A percentile compares a stretch with the other conserved stretches of the same genome.
These are phyloP conservation scores for Selenicereus undatus DNA, from an alignment of 148 eudicot species.

Conservation along the genomic window DNA sequence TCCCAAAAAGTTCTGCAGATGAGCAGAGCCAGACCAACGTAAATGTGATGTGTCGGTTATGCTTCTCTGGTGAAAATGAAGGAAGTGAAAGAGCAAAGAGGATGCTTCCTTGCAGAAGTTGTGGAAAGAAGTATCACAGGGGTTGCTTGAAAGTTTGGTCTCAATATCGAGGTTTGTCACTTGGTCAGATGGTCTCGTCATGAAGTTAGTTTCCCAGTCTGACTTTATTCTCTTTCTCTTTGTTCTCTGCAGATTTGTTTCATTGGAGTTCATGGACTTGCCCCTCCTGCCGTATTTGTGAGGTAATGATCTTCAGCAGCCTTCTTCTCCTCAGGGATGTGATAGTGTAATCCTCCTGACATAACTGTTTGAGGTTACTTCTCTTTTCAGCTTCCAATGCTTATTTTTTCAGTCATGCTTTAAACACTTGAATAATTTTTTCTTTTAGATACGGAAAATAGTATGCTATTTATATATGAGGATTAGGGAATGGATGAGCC, in stretches of 20 bases:
- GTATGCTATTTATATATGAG: too few species aligned
- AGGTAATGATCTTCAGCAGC: constrained; percentile 44
- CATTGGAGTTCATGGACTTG: constrained; percentile 99
- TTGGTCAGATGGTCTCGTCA: constrained; percentile 2
- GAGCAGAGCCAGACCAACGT: constrained; percentile 54
- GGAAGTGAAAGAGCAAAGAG: constrained; percentile 85
- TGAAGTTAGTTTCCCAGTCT: constrained; percentile 6
- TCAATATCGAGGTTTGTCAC: constrained; percentile 68
- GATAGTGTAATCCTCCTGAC: background rate
- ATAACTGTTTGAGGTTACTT: background rate
- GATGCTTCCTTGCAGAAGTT: constrained; percentile 81
- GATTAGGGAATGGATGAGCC: too few species aligned
- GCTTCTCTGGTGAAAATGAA: constrained; percentile 86
- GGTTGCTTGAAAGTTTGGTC: constrained; percentile 86
- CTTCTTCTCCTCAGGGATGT: background rate
- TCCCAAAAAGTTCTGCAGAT: constrained; percentile 51
- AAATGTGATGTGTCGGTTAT: constrained; percentile 86
- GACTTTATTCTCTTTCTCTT: background rate
- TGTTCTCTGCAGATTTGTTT: constrained; percentile 63
- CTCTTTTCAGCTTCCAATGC: background rate
- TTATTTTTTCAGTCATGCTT: background rate
- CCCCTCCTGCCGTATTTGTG: constrained; percentile 89
- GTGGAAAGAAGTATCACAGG: constrained; percentile 93
- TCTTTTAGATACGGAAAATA: too few species aligned
- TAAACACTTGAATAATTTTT: background rate